Percentiles rank a stretch among this genome's conserved stretches.
Evolutionary conservation across 176 grass and related monocot species (phyloP).

Genomic region (Sorghum bicolor): DNA sequence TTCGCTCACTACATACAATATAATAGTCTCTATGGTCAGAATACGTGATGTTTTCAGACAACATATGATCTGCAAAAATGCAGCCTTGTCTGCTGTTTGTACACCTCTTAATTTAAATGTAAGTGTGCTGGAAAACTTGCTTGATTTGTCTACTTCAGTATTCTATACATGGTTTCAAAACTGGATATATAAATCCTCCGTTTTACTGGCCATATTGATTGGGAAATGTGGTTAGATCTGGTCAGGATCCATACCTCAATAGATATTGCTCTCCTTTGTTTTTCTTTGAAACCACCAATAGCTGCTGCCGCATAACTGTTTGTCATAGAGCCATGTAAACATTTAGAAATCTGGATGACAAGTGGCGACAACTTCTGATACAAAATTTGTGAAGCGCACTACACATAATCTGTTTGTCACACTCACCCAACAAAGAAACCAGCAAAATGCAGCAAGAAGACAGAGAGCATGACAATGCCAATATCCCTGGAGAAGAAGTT

Average conservation of each 20-base stretch:
- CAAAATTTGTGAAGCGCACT: neutral
- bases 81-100: neutral
- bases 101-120: neutral
- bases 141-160: neutral
- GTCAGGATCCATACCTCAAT: constrained; percentile 56
- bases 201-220: neutral
- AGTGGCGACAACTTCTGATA: neutral
- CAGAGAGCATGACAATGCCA: constrained; percentile 43
- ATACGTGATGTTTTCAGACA: neutral
- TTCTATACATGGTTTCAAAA: neutral
- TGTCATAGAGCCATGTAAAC: neutral
- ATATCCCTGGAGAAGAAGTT: constrained; percentile 42
- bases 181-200: neutral
- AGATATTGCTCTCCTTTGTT: constrained; percentile 74
- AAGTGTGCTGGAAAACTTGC: neutral
- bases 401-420: no score
- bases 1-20: neutral
- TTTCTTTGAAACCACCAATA: constrained; percentile 70
- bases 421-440: constrained; percentile 82
- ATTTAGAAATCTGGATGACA: constrained; percentile 18
- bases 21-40: neutral
- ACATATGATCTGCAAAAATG: neutral
- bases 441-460: constrained; percentile 64
- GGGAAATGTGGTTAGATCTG: neutral
- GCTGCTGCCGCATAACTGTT: constrained; percentile 57